Base-by-base conservation (phyloP, 2,329 filamentous ascomycete species). In the Fusarium avenaceum region DNA sequence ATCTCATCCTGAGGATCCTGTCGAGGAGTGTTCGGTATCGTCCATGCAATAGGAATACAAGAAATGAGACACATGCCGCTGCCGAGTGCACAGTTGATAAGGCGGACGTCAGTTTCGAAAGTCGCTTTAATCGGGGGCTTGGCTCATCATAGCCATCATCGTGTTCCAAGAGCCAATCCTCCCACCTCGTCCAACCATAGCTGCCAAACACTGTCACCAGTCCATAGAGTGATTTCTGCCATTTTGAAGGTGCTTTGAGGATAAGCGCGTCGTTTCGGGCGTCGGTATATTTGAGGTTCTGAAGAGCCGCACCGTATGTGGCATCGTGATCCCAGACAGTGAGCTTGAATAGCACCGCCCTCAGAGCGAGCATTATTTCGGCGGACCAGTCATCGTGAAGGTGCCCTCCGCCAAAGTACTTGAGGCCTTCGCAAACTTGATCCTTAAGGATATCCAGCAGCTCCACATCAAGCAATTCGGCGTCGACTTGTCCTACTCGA, bases 271-370 rank as follows among this genome's bases (percentile, higher is more conserved):
- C 80, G 53, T 84, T 85, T 65, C 95, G 87, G 48, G 94, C 94
- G 77, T 98, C 95, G 13, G 92, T 92, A 76, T 95, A 98, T 76
- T 90, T 90, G 28, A 99, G 85, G 67, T 97, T 97, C 79, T 99
- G 96, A 49, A 99, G 83, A 35, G 93, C 90, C 13, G 96, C 96
- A 63, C 96, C 96, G 79, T 99, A 98, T 7, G 92, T 96, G 39
- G 96, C 93, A 78, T 97, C 90, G 78, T 97, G 93, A 78, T 98
- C 94, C 96, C 96, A 99, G 60, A 99, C 90, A 17, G 92, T 93
- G 65, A 99, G 86, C 80, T 99, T 99, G 84, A 97, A 99, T 9
- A 99, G 83, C 4, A 94, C 83, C 3, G 91, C 88, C 46, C 95
- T 86, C 57, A 99, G 84, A 1, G 84, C 86, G 28, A 97, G 85